A percentile compares a stretch with the other conserved stretches of the same genome.
phyloP scores from a whole-genome alignment of 2,329 filamentous ascomycete genomes.

The Verticillium nonalfalfae region DNA sequence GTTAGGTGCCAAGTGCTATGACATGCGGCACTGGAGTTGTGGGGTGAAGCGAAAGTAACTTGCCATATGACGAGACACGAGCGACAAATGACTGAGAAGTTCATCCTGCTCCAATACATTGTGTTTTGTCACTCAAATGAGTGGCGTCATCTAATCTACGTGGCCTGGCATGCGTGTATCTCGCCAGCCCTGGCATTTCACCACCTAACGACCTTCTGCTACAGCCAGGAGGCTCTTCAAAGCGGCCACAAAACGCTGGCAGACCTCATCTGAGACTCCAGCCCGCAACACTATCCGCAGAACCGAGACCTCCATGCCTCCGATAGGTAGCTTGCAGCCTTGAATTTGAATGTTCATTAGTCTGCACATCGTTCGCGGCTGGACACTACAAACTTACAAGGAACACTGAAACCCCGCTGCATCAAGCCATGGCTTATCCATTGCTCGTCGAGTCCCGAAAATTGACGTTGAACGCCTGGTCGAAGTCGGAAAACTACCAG shows the following conservation, averaged over 20 bases:
- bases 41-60: no score
- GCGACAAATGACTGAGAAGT: no score
- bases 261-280: background rate
- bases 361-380: no score
- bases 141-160: no score
- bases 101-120: no score
- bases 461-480: background rate
- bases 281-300: background rate
- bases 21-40: no score
- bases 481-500: background rate
- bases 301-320: background rate
- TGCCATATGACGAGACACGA: no score
- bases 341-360: background rate
- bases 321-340: background rate
- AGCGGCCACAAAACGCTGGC: background rate
- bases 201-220: no score
- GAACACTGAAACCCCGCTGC: background rate
- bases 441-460: background rate
- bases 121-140: no score
- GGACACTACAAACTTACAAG: background rate
- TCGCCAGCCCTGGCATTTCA: no score
- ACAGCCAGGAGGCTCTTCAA: background rate
- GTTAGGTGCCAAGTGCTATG: no score
- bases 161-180: no score
- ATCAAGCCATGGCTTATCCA: background rate